Percentiles rank a stretch among this genome's conserved stretches.
phyloP scores from a whole-genome alignment of 208 protist genomes.

The Crithidia brevicula region DNA sequence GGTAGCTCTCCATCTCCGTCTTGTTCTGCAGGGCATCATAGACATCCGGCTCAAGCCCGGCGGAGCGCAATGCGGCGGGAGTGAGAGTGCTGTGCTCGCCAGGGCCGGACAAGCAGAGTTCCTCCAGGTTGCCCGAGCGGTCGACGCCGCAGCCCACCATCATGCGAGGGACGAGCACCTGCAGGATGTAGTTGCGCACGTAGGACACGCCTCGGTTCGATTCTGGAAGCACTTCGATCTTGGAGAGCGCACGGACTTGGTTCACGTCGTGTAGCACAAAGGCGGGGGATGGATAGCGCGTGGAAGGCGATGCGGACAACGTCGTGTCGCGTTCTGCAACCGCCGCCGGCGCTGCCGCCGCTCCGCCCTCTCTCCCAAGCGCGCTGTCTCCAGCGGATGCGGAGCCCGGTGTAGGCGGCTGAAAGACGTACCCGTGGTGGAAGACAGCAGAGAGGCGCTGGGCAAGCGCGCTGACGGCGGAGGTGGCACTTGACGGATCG shows the following conservation, averaged over 20 bases:
- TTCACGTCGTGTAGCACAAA: conserved; percentile 44
- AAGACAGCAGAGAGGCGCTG: conserved; percentile 22
- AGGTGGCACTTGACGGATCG: neutral
- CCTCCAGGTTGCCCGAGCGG: conserved; percentile 43
- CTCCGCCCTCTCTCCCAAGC: neutral
- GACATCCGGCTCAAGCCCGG: conserved; percentile 7
- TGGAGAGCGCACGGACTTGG: conserved; percentile 54
- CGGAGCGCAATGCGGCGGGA: conserved; percentile 21
- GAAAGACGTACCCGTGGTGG: conserved; percentile 50
- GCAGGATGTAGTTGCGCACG: conserved; percentile 88
- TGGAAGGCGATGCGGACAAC: too few relatives aligned
- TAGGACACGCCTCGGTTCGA: conserved; percentile 80
- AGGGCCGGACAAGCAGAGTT: conserved; percentile 32
- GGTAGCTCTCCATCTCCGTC: conserved; percentile 15
- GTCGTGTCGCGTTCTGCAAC: too few relatives aligned
- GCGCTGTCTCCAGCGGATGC: neutral
- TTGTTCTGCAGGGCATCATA: conserved; percentile 23
- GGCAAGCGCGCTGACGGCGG: conserved; percentile 15
- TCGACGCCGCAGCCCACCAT: conserved; percentile 53
- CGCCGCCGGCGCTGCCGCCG: neutral
- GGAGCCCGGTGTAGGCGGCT: conserved; percentile 11
- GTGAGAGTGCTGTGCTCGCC: conserved; percentile 30
- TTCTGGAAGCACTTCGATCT: conserved; percentile 66
- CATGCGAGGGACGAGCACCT: conserved; percentile 60
- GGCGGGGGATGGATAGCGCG: conserved; percentile 11